These are phyloP conservation scores for Boletus vinaceobasis DNA, from an alignment of 768 basidiomycete species.

Conservation along the genomic window DNA sequence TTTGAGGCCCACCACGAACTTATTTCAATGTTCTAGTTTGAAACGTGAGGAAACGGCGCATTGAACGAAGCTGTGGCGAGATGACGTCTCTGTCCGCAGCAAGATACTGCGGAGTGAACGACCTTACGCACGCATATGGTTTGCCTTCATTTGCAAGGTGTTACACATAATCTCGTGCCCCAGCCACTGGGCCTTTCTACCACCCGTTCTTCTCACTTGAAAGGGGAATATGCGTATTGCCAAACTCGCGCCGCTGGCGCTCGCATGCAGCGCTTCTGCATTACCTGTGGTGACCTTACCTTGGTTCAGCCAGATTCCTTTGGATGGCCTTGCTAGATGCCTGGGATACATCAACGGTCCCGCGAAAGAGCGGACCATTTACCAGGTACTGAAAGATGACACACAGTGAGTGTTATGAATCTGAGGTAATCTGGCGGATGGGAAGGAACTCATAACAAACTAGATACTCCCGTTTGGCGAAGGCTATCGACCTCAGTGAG, in stretches of 20 bases:
- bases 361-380: conserved; percentile 7
- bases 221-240: conserved; percentile 16
- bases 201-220: background rate
- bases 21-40: background rate
- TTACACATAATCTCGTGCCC: background rate
- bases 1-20: no score
- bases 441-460: background rate
- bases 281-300: conserved; percentile 17
- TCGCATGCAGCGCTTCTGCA: conserved; percentile 13
- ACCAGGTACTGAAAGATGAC: conserved; percentile 12
- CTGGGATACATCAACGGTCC: conserved; percentile 1
- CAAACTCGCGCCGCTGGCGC: conserved; percentile 7
- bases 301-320: conserved; percentile 23
- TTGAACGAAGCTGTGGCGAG: background rate
- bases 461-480: conserved; percentile 13
- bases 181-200: background rate
- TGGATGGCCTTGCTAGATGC: conserved; percentile 9
- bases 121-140: no score
- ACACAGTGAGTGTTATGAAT: conserved; percentile 1
- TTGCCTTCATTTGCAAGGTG: background rate
- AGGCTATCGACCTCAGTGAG: conserved; percentile 14
- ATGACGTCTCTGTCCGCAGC: background rate
- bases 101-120: conserved; percentile 5
- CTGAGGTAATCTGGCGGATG: background rate
- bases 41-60: background rate